phyloP scores from a whole-genome alignment of 2,329 filamentous ascomycete genomes.

The Aspergillus sp. region DNA sequence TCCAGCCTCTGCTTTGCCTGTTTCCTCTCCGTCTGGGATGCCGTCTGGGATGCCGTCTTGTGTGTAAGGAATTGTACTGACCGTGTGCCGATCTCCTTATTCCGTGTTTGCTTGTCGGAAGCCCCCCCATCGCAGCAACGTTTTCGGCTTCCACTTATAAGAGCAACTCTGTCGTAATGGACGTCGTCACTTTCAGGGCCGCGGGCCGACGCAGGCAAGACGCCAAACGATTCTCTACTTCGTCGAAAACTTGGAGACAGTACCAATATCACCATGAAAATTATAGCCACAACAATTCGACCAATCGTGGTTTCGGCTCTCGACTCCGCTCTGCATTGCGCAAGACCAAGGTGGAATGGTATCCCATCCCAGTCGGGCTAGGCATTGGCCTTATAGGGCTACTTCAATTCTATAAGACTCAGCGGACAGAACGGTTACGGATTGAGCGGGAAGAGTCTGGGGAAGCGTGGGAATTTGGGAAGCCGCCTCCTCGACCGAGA shows the following conservation, averaged over 20 bases:
- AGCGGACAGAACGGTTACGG: constrained; percentile 40
- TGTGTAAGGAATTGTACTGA: constrained; percentile 26
- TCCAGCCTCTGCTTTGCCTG: not conserved
- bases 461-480: constrained; percentile 27
- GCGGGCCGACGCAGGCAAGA: constrained; percentile 22
- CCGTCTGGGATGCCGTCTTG: constrained; percentile 9
- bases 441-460: constrained; percentile 40
- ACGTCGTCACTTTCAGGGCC: constrained; percentile 26
- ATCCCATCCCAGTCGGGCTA: constrained; percentile 77
- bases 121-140: not conserved
- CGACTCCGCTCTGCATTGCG: constrained; percentile 51
- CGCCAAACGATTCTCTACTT: constrained; percentile 27
- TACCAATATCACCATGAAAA: constrained; percentile 36
- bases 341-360: constrained; percentile 70
- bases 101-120: constrained; percentile 15
- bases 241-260: constrained; percentile 33
- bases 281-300: constrained; percentile 23
- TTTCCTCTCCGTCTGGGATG: not conserved
- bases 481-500: constrained; percentile 47
- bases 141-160: constrained; percentile 13
- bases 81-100: constrained; percentile 24
- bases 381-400: constrained; percentile 77
- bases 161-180: constrained; percentile 21
- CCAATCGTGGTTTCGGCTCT: constrained; percentile 48
- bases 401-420: constrained; percentile 74